Percentiles rank a stretch among this genome's conserved stretches.
These are phyloP conservation scores for Fraxinus excelsior DNA, from an alignment of 257 asterid species.

Conservation along the genomic window DNA sequence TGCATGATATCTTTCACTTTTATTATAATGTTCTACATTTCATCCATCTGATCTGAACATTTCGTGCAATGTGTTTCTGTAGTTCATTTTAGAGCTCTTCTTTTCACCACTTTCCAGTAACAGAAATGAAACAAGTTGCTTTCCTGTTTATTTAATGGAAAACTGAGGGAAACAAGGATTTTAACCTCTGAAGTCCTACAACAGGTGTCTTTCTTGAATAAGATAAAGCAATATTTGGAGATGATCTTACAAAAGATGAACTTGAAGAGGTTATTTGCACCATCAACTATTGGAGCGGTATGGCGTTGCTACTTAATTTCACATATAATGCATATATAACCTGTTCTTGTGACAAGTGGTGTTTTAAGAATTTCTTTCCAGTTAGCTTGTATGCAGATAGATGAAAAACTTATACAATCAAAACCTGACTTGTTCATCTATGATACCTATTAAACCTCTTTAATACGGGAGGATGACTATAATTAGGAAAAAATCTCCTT, in stretches of 20 bases:
- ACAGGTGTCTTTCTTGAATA: slow-evolving; percentile 48
- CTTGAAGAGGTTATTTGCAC: slow-evolving; percentile 74
- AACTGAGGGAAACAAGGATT: background rate
- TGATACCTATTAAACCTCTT: background rate
- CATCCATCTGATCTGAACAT: background rate
- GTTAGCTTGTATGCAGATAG: background rate
- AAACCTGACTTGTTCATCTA: background rate
- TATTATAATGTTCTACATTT: background rate
- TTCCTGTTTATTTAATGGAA: background rate
- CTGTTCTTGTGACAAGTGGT: background rate
- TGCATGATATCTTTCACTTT: background rate
- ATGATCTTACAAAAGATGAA: slow-evolving; percentile 52
- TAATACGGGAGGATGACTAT: background rate
- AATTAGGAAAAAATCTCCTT: background rate
- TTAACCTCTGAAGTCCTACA: slow-evolving; percentile 25
- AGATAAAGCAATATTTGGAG: slow-evolving; percentile 42
- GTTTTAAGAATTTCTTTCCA: background rate
- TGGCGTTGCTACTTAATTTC: slow-evolving; percentile 24
- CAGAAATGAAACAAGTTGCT: background rate
- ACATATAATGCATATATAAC: background rate
- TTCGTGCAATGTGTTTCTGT: background rate
- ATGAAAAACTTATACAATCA: background rate
- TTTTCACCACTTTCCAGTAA: background rate
- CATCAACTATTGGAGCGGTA: slow-evolving; percentile 87
- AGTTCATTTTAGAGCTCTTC: background rate